Base-by-base conservation (phyloP, 2,329 filamentous ascomycete species). In the Hyphodiscus sp. region DNA sequence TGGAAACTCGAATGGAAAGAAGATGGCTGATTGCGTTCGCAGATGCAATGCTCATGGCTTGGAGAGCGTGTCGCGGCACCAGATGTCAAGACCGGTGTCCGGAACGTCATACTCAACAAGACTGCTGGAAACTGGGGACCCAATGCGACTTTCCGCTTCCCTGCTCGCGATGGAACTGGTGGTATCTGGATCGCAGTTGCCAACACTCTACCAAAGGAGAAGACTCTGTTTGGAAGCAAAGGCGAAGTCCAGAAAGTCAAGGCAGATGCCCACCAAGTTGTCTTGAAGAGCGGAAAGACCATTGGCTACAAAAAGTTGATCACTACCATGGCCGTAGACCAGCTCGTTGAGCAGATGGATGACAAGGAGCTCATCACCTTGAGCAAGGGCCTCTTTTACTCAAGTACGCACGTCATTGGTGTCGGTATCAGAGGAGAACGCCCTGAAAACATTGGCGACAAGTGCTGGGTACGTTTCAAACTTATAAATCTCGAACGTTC, bases 21-120 rank as follows among this genome's bases (percentile, higher is more conserved):
- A 6, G 11, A 45, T 38, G 7, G 26, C 47, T 57, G 41, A 57
- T 47, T 15, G 15, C 23, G 11, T 18, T n/a, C 52, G 26, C 63
- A 96, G 91, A 99, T 99, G 94, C 94, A 97, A 89, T 96, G 91
- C 74, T 78, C 86, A 71, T 99, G 94, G 94, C 87, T 97, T 59
- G 94, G 94, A 67, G 94, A 99, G 83, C 92, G 94, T 80, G 94
- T 99, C 50, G 94, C 94, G 57, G 91, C 92, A 51, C 94, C 94
- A 62, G 89, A 99, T 70, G 81, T 96, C 78, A 99, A 99, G 85
- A 82, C 80, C 41, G 88, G 95, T 65, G 91, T 90, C 65, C 87
- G 84, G 76, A 99, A 99, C 74, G 88, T 96, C 68, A 91, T 99
- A 68, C 82, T 97, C 60, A 86, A 92, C 77, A 97, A 96, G 83